Percentiles rank a stretch among this genome's conserved stretches.
phyloP scores from a whole-genome alignment of 2,329 filamentous ascomycete species.

The Diaporthe citrichinensis region DNA sequence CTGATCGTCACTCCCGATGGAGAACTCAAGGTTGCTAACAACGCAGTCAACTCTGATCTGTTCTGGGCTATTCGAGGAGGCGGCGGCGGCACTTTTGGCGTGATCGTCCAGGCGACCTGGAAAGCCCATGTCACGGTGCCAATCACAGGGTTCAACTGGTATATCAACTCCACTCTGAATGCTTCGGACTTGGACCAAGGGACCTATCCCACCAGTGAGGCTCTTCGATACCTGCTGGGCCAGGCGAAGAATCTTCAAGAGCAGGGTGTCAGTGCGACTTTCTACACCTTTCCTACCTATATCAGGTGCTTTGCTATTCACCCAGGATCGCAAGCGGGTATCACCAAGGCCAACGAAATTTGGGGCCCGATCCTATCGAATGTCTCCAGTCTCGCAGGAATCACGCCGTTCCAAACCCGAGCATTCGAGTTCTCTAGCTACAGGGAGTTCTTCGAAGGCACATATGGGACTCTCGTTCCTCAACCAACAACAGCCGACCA shows the following conservation, averaged over 20 bases:
- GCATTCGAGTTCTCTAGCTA: neutral
- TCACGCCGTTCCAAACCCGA: neutral
- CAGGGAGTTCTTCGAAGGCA: slow-evolving; percentile 16
- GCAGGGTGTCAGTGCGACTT: neutral
- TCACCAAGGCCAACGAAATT: slow-evolving; percentile 9
- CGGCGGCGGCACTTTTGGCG: neutral
- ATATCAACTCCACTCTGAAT: slow-evolving; percentile 12
- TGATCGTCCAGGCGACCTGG: slow-evolving; percentile 5
- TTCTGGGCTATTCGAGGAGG: slow-evolving; percentile 18
- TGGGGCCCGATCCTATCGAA: slow-evolving; percentile 15
- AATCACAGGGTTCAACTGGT: neutral
- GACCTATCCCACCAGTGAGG: neutral
- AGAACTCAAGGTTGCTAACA: neutral
- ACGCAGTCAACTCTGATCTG: neutral
- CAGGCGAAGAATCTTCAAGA: neutral
- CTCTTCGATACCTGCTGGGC: neutral
- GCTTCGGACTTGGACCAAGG: neutral
- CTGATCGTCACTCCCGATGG: neutral
- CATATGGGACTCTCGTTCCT: neutral
- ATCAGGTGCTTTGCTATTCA: slow-evolving; percentile 8
- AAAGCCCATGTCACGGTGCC: slow-evolving; percentile 14
- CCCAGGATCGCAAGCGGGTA: neutral
- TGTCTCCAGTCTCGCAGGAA: slow-evolving; percentile 1
- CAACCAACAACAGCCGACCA: slow-evolving; percentile 5
- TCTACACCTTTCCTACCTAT: neutral